These are phyloP conservation scores for Acephala macrosclerotiorum DNA, from an alignment of 2,329 filamentous ascomycete species.

Conservation along the genomic window DNA sequence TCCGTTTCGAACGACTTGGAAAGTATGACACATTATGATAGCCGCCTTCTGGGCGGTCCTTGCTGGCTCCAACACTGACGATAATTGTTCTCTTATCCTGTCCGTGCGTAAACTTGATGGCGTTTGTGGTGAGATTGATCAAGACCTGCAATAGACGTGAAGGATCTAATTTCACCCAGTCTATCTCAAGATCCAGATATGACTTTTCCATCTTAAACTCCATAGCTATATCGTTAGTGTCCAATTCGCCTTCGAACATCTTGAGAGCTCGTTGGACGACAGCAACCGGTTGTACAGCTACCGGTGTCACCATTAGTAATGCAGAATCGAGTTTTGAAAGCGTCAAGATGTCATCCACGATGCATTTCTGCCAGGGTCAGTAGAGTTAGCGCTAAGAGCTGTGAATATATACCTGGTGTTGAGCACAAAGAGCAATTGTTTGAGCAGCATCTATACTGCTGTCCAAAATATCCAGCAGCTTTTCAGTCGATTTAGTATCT, in stretches of 20 bases:
- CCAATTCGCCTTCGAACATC: conserved; percentile 81
- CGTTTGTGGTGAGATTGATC: conserved; percentile 83
- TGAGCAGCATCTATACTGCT: conserved; percentile 77
- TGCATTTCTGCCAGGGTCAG: conserved; percentile 64
- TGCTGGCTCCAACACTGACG: conserved; percentile 46
- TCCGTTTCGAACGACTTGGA: conserved; percentile 43
- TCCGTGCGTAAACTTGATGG: conserved; percentile 81
- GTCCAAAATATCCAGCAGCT: conserved; percentile 58
- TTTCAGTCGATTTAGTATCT: conserved; percentile 38
- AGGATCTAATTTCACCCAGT: conserved; percentile 79
- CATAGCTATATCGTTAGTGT: conserved; percentile 75
- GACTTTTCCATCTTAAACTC: conserved; percentile 73
- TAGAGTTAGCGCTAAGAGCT: not conserved
- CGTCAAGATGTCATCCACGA: conserved; percentile 72
- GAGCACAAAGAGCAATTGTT: conserved; percentile 78
- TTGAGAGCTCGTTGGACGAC: conserved; percentile 75
- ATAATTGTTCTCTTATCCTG: conserved; percentile 62
- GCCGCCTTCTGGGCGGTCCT: conserved; percentile 56
- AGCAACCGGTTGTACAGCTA: conserved; percentile 68
- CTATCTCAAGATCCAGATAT: conserved; percentile 68
- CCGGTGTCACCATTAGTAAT: conserved; percentile 72
- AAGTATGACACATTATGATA: conserved; percentile 44
- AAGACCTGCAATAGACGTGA: conserved; percentile 80
- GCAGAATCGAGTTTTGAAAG: conserved; percentile 76
- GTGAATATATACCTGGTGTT: conserved; percentile 57